Conservation (phyloP, 1,284 basidiomycete species). For the Irpex lacteus region DNA sequence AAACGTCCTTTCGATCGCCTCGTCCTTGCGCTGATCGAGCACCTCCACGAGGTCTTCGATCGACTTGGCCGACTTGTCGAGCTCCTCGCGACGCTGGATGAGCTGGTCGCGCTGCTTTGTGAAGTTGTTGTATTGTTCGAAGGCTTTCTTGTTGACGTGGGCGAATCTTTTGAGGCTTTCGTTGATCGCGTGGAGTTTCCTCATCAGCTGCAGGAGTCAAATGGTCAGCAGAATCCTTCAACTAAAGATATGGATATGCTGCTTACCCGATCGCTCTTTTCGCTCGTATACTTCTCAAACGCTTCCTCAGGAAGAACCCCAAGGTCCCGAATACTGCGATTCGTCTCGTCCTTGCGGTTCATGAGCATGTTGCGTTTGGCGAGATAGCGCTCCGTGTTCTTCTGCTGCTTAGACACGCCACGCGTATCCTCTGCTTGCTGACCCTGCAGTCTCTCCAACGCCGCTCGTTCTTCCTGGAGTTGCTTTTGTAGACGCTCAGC, state of each 20-base stretch:
- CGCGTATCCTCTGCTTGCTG: slow-evolving; percentile 86
- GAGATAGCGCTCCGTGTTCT: slow-evolving; percentile 92
- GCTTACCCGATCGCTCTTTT: slow-evolving; percentile 79
- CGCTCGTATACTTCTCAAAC: slow-evolving; percentile 89
- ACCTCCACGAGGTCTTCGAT: slow-evolving; percentile 96
- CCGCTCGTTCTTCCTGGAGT: slow-evolving; percentile 62
- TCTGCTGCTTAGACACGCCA: slow-evolving; percentile 86
- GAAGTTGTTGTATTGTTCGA: slow-evolving; percentile 97
- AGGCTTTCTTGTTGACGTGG: slow-evolving; percentile 99
- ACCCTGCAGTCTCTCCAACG: slow-evolving; percentile 75
- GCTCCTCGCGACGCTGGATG: slow-evolving; percentile 81
- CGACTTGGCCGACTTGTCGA: slow-evolving; percentile 85
- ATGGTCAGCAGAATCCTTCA: not conserved
- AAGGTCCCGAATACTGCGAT: slow-evolving; percentile 91
- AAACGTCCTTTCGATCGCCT: slow-evolving; percentile 97
- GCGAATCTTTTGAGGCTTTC: slow-evolving; percentile 94
- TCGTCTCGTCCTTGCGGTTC: slow-evolving; percentile 88
- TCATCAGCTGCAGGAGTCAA: slow-evolving; percentile 64
- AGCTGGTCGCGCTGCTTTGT: slow-evolving; percentile 96
- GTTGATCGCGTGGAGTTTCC: slow-evolving; percentile 87
- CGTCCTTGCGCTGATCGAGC: slow-evolving; percentile 96
- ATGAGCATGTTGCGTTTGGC: slow-evolving; percentile 86
- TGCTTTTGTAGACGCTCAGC: slow-evolving; percentile 63
- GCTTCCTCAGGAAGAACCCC: slow-evolving; percentile 97
- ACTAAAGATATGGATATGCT: not conserved